Evolutionary conservation across 345 rosid species (phyloP).

Genomic region (Eucalyptus tenuipes): DNA sequence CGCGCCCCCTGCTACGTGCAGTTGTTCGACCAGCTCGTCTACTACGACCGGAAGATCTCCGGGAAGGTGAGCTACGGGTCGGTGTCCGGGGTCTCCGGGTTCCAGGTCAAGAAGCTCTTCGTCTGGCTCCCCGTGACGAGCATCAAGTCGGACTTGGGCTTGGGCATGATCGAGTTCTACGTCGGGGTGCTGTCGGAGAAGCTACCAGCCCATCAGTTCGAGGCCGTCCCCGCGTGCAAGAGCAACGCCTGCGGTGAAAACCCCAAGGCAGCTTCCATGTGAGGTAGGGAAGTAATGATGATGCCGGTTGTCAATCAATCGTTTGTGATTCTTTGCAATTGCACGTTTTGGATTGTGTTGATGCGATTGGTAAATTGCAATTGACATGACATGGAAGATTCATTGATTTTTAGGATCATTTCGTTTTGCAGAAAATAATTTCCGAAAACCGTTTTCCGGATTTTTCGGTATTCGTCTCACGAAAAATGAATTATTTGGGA

Average conservation of each 20-base stretch:
- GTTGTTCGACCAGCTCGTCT: constrained; percentile 43
- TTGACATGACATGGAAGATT: neutral
- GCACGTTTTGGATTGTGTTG: neutral
- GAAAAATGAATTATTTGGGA: no score
- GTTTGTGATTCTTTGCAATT: neutral
- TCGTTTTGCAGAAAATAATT: neutral
- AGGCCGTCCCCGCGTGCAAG: constrained; percentile 40
- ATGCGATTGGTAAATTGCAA: neutral
- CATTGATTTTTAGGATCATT: neutral
- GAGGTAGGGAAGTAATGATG: neutral
- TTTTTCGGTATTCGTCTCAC: no score
- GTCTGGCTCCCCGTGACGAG: constrained; percentile 56
- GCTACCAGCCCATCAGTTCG: constrained; percentile 48
- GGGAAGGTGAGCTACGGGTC: constrained; percentile 57
- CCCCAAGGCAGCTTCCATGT: constrained; percentile 5
- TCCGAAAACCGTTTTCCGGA: no score
- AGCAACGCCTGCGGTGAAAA: constrained; percentile 4
- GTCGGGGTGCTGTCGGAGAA: constrained; percentile 60
- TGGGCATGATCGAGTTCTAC: constrained; percentile 46
- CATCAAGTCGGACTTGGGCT: constrained; percentile 27
- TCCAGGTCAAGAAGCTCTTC: constrained; percentile 54
- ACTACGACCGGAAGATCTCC: constrained; percentile 32
- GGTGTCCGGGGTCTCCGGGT: constrained; percentile 42
- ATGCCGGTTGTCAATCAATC: neutral
- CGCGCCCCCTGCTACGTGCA: constrained; percentile 36